Evolutionary conservation across 306 rosid genomes (phyloP).

Genomic region (Trifolium fragiferum): DNA sequence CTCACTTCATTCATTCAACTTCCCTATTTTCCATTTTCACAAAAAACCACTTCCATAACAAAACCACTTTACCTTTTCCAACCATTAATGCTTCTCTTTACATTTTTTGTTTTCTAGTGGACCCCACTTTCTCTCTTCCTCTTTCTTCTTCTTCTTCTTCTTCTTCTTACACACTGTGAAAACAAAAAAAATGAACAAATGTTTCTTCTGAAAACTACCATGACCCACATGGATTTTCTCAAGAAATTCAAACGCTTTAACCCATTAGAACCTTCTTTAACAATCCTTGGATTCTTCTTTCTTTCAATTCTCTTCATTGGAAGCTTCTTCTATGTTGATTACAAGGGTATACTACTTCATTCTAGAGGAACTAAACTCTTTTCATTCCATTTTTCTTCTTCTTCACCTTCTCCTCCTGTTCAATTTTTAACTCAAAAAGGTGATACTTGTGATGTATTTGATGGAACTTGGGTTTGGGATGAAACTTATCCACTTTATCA

Average conservation of each 20-base stretch:
- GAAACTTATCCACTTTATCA: slow-evolving; percentile 78
- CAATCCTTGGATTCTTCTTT: slow-evolving; percentile 56
- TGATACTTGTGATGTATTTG: slow-evolving; percentile 65
- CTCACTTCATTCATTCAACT: background rate
- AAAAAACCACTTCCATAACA: background rate
- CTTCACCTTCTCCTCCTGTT: slow-evolving; percentile 24
- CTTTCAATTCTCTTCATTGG: slow-evolving; percentile 53
- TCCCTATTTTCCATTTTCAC: background rate
- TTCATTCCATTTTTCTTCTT: slow-evolving; percentile 38
- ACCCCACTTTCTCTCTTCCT: background rate
- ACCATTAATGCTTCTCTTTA: slow-evolving; percentile 39
- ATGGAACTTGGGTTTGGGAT: slow-evolving; percentile 95
- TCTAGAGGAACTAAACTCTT: slow-evolving; percentile 43
- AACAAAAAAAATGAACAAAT: background rate
- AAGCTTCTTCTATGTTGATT: slow-evolving; percentile 65
- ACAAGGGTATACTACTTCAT: slow-evolving; percentile 43
- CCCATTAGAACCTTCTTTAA: slow-evolving; percentile 65
- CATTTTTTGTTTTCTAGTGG: background rate
- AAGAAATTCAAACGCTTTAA: slow-evolving; percentile 69
- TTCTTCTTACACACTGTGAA: background rate
- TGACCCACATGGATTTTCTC: slow-evolving; percentile 56
- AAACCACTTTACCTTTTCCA: background rate
- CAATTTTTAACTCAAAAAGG: slow-evolving; percentile 60
- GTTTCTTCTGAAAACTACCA: background rate
- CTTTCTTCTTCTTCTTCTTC: background rate